These are phyloP conservation scores for Didymella arachidicola DNA, from an alignment of 2,329 filamentous ascomycete species.

Conservation along the genomic window DNA sequence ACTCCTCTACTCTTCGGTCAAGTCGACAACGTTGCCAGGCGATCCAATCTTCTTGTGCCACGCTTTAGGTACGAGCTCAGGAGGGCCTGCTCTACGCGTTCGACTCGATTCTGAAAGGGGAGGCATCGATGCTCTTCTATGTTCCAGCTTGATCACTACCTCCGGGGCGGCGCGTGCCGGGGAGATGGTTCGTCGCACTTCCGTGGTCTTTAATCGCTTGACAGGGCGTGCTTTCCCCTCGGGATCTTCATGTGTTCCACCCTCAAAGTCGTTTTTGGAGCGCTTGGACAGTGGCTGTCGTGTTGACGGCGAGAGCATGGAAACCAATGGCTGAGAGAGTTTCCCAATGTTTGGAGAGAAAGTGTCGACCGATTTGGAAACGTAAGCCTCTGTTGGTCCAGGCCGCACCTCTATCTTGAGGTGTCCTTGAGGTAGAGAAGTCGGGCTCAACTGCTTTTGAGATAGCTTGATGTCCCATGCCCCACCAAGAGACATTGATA, in stretches of 20 bases:
- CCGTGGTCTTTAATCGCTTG: not conserved
- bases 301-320: not conserved
- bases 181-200: not conserved
- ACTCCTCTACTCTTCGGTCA: not conserved
- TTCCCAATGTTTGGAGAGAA: not conserved
- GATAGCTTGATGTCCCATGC: not conserved
- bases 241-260: not conserved
- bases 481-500: not conserved
- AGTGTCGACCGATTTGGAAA: not conserved
- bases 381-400: too few species aligned
- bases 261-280: not conserved
- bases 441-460: not conserved
- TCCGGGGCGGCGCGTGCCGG: not conserved
- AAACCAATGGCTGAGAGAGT: not conserved
- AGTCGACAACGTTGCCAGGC: not conserved
- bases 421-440: not conserved
- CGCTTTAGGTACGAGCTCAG: not conserved
- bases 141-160: not conserved
- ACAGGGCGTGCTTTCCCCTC: not conserved
- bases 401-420: too few species aligned
- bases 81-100: not conserved
- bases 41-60: constrained; percentile 7
- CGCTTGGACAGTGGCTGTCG: not conserved
- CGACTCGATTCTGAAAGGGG: not conserved
- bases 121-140: not conserved